These are phyloP conservation scores for Cordyceps tenuipes DNA, from an alignment of 2,329 filamentous ascomycete species.

Conservation along the genomic window DNA sequence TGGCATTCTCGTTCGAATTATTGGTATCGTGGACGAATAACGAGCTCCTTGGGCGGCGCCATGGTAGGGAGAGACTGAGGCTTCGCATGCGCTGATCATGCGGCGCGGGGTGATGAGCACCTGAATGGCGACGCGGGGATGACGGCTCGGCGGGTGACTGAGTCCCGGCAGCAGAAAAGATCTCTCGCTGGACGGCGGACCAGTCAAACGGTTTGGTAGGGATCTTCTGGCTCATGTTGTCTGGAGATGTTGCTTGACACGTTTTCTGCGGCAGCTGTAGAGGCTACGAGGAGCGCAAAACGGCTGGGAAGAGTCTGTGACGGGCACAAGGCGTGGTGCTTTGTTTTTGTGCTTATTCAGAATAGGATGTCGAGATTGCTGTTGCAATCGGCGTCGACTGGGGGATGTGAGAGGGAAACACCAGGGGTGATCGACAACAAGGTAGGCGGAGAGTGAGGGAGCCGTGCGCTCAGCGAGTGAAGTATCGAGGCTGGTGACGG, in stretches of 20 bases:
- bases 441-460: not conserved
- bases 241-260: not conserved
- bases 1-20: conserved; percentile 21
- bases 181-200: conserved; percentile 4
- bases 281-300: not conserved
- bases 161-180: not conserved
- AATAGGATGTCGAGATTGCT: not conserved
- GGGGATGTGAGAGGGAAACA: not conserved
- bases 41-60: conserved; percentile 41
- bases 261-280: not conserved
- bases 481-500: not conserved
- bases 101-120: conserved; percentile 15
- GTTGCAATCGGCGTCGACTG: not conserved
- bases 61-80: conserved; percentile 42
- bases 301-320: not conserved
- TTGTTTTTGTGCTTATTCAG: not conserved
- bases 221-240: not conserved
- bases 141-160: not conserved
- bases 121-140: not conserved
- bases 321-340: not conserved
- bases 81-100: conserved; percentile 36
- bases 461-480: not conserved
- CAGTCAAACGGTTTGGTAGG: not conserved
- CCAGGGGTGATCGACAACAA: no score
- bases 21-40: conserved; percentile 24